Base-by-base conservation (phyloP, 2,329 filamentous ascomycete genomes). In the Torrubiellomyces zombiae region DNA sequence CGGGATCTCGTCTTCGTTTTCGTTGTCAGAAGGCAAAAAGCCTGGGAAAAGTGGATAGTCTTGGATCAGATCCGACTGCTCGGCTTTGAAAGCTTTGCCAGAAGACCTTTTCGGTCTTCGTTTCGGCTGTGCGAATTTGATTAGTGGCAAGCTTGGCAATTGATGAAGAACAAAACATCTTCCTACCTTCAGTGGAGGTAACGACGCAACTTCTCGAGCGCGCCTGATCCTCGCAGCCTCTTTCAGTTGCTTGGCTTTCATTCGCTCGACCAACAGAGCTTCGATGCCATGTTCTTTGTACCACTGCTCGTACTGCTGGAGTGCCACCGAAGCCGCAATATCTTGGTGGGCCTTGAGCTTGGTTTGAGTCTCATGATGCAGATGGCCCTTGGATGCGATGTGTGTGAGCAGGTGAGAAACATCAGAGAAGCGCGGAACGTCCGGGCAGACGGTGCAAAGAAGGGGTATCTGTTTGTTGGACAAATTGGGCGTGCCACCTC, bases 321-420 rank as follows among this genome's bases (percentile, higher is more conserved):
- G 58, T 16, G 66, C 48, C 8, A 63, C 47, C 14, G 63, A 60
- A n/a, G 76, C 71, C n/a, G 55, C 54, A n/a, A 60, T 49, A 31
- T 91, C 77, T 22, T 67, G 61, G 27, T 70, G 64, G 28, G 75
- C 68, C 29, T 67, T 69, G 36, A 93, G 68, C 39, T 81, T 75
- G 26, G 82, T 63, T 42, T 81, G 82, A 55, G 85, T 91, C 40
- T 80, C 73, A 44, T 81, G 68, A 31, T 82, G 74, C 17, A 94
- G 58, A 47, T 95, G 86, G n/a, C 78, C 77, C 47, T 94, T 94
- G 35, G 85, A 94, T 31, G 78, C 72, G 33, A 94, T 70, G 45
- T 95, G 86, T 9, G 86, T 95, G 43, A 95, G 67, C 18, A 94
- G 60, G 49, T 94, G 86, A 17, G 85, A 93, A 21, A 83, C 62